Evolutionary conservation across 2,329 filamentous ascomycete genomes (phyloP).

Genomic region (Macrophomina pseudophaseolina): DNA sequence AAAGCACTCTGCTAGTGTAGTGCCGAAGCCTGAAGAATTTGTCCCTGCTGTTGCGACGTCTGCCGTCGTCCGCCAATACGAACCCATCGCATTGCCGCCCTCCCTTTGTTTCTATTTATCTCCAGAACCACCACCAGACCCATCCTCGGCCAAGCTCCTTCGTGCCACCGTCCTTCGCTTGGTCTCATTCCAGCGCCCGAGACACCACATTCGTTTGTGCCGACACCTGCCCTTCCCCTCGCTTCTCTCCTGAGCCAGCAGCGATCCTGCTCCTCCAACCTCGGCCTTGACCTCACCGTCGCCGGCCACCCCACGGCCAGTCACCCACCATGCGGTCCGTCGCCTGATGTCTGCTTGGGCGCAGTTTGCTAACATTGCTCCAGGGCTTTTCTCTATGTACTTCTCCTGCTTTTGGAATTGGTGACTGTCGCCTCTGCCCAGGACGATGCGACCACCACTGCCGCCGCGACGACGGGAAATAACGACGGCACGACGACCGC

Average conservation of each 20-base stretch:
- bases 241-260: constrained; percentile 11
- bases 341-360: background rate
- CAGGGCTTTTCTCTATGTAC: constrained; percentile 17
- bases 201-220: background rate
- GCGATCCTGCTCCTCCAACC: constrained; percentile 4
- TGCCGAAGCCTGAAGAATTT: constrained; percentile 7
- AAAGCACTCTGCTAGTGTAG: constrained; percentile 13
- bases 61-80: background rate
- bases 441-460: constrained; percentile 29
- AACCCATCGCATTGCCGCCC: background rate
- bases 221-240: background rate
- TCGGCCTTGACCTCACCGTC: constrained; percentile 9
- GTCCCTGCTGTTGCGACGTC: background rate
- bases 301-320: constrained; percentile 2
- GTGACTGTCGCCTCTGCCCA: constrained; percentile 30
- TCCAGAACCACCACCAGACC: background rate
- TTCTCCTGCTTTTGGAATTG: constrained; percentile 27
- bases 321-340: constrained; percentile 24
- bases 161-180: constrained; percentile 16
- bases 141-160: background rate
- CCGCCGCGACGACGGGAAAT: constrained; percentile 29
- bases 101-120: background rate
- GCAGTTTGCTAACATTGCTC: background rate
- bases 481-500: constrained; percentile 29
- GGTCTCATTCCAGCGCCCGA: constrained; percentile 16